Percentiles rank a stretch among this genome's conserved stretches.
Conservation (phyloP, 805 yeast species). For the Yueomyces sp. region DNA sequence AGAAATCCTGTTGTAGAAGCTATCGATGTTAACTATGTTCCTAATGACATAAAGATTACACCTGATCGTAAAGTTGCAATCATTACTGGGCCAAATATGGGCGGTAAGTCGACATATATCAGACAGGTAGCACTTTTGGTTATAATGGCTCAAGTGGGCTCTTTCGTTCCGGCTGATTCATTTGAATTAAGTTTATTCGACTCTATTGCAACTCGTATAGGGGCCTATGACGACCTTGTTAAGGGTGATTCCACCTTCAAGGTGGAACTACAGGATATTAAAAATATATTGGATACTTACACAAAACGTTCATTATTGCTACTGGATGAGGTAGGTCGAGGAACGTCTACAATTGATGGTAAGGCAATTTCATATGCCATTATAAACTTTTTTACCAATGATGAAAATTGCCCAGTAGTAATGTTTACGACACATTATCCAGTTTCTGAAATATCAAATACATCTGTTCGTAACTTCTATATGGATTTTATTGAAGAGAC, state of each 20-base stretch:
- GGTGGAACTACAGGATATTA: constrained; percentile 94
- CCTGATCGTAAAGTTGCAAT: constrained; percentile 39
- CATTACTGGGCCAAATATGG: constrained; percentile 54
- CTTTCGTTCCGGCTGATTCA: constrained; percentile 33
- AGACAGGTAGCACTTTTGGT: constrained; percentile 36
- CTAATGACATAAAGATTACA: constrained; percentile 49
- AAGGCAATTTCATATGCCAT: constrained; percentile 69
- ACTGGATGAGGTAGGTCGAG: constrained; percentile 93
- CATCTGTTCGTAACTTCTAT: constrained; percentile 44
- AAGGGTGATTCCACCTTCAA: constrained; percentile 75
- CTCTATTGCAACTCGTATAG: constrained; percentile 49
- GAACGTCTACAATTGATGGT: constrained; percentile 75
- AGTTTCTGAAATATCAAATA: constrained; percentile 36
- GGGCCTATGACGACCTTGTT: constrained; percentile 68
- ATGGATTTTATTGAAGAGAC: constrained; percentile 47
- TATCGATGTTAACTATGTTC: constrained; percentile 37
- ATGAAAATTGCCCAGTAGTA: constrained; percentile 36
- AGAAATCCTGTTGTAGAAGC: constrained; percentile 58
- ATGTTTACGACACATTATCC: constrained; percentile 83
- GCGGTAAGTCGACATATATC: constrained; percentile 48
- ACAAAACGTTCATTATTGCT: constrained; percentile 68
- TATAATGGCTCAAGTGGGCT: constrained; percentile 47
- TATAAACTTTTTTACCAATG: constrained; percentile 39
- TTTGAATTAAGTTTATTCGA: constrained; percentile 59
- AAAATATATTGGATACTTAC: constrained; percentile 72